Percentiles rank a stretch among this genome's conserved stretches.
Evolutionary conservation across 495 filamentous ascomycete genomes (phyloP).

Genomic region (Bacidia rubella): DNA sequence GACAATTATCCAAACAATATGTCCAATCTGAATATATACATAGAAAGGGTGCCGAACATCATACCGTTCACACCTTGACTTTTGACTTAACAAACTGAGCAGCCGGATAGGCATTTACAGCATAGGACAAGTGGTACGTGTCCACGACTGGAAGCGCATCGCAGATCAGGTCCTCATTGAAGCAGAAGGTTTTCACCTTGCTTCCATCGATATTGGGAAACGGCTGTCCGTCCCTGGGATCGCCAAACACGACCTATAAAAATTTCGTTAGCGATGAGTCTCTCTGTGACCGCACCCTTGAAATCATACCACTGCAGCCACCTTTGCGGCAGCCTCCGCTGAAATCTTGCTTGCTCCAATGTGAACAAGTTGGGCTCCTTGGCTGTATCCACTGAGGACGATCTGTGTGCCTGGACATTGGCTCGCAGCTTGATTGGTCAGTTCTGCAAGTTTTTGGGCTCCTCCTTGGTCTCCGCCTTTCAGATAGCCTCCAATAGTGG

Average conservation of each 20-base stretch:
- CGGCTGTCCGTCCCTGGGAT: constrained; percentile 35
- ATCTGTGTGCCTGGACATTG: constrained; percentile 47
- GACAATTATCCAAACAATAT: too few species aligned
- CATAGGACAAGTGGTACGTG: constrained; percentile 37
- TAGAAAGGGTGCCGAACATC: background rate
- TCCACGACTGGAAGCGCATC: constrained; percentile 36
- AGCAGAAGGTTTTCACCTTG: constrained; percentile 40
- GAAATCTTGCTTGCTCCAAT: constrained; percentile 30
- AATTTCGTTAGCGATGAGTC: constrained; percentile 1
- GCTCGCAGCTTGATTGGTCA: constrained; percentile 32
- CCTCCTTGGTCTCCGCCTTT: constrained; percentile 29
- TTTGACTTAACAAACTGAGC: constrained; percentile 28
- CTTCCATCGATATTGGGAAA: constrained; percentile 31
- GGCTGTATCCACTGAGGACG: constrained; percentile 47
- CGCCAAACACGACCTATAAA: constrained; percentile 41
- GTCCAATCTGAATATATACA: background rate
- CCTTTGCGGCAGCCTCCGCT: constrained; percentile 16
- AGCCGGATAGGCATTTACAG: constrained; percentile 30
- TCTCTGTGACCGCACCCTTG: background rate
- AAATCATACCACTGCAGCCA: constrained; percentile 19
- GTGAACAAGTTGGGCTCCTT: constrained; percentile 40
- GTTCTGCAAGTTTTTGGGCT: constrained; percentile 32
- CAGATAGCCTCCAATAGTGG: constrained; percentile 24
- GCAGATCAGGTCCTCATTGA: constrained; percentile 42
- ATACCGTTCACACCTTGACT: constrained; percentile 4